Evolutionary conservation across 2,329 filamentous ascomycete species (phyloP).

Genomic region (Calonectria ilicicola): DNA sequence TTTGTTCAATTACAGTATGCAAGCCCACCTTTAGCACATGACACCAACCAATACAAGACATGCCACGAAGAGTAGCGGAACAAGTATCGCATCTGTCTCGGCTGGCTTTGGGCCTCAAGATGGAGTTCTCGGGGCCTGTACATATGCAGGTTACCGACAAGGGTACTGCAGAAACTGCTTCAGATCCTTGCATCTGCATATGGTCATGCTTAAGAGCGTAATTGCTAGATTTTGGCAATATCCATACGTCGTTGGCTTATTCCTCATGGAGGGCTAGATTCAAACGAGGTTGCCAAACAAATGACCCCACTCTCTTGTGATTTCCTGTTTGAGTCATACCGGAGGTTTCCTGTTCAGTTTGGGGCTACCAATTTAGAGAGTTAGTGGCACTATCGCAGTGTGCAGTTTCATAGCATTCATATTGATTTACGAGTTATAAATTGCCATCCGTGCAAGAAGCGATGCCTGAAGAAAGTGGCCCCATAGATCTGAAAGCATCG

Average conservation of each 20-base stretch:
- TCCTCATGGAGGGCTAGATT: background rate
- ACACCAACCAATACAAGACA: background rate
- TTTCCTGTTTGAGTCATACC: background rate
- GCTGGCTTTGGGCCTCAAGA: background rate
- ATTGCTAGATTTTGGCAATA: background rate
- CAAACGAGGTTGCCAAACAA: background rate
- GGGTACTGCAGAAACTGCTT: background rate
- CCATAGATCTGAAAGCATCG: conserved; percentile 15
- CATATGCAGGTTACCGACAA: background rate
- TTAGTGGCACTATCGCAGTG: background rate
- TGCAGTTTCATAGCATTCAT: background rate
- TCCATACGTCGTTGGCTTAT: background rate
- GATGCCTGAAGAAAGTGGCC: background rate
- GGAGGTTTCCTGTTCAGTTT: conserved; percentile 11
- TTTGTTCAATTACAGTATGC: background rate
- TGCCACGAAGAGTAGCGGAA: background rate
- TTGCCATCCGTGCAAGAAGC: too few relatives aligned
- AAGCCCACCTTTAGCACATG: background rate
- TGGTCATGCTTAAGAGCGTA: background rate
- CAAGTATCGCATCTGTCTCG: background rate
- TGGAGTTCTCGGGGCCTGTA: background rate
- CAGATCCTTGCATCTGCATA: background rate
- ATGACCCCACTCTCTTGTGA: background rate
- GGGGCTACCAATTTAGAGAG: background rate
- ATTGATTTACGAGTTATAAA: background rate